Conservation (phyloP, 2,329 filamentous ascomycete genomes). For the Helotiales sp. region DNA sequence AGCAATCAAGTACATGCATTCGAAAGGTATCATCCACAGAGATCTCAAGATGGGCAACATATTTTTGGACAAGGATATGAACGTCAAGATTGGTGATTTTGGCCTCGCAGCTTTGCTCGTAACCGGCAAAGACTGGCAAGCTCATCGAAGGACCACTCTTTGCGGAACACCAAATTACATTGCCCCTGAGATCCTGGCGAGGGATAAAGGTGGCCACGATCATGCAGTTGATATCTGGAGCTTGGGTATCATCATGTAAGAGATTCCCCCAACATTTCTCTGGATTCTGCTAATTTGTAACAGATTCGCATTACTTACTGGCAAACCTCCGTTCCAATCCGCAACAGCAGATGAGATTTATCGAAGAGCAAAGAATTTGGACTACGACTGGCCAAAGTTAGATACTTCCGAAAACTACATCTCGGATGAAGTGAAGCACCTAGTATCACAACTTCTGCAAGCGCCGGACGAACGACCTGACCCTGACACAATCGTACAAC, state of each 20-base stretch:
- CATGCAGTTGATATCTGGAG: slow-evolving; percentile 99
- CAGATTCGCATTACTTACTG: slow-evolving; percentile 94
- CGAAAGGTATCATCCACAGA: slow-evolving; percentile 91
- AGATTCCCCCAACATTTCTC: slow-evolving; percentile 7
- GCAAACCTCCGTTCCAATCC: slow-evolving; percentile 95
- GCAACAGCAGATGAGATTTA: slow-evolving; percentile 86
- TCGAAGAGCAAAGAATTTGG: slow-evolving; percentile 65
- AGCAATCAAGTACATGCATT: slow-evolving; percentile 97
- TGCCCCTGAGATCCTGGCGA: slow-evolving; percentile 92
- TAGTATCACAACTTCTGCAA: slow-evolving; percentile 74
- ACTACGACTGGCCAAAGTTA: slow-evolving; percentile 76
- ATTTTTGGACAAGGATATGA: slow-evolving; percentile 92
- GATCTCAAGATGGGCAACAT: slow-evolving; percentile 98
- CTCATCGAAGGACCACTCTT: slow-evolving; percentile 79
- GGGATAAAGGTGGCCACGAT: slow-evolving; percentile 90
- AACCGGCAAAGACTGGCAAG: slow-evolving; percentile 86
- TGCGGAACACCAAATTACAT: slow-evolving; percentile 99
- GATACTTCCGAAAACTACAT: slow-evolving; percentile 68
- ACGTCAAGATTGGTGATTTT: slow-evolving; percentile 97
- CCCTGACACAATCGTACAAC: slow-evolving; percentile 76
- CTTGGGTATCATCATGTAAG: slow-evolving; percentile 91
- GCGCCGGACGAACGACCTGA: slow-evolving; percentile 74
- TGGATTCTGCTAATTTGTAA: slow-evolving; percentile 31
- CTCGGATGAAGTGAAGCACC: slow-evolving; percentile 72
- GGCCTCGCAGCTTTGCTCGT: slow-evolving; percentile 89